These are phyloP conservation scores for Epichloe coenophiala DNA, from an alignment of 2,329 filamentous ascomycete genomes.

Conservation along the genomic window DNA sequence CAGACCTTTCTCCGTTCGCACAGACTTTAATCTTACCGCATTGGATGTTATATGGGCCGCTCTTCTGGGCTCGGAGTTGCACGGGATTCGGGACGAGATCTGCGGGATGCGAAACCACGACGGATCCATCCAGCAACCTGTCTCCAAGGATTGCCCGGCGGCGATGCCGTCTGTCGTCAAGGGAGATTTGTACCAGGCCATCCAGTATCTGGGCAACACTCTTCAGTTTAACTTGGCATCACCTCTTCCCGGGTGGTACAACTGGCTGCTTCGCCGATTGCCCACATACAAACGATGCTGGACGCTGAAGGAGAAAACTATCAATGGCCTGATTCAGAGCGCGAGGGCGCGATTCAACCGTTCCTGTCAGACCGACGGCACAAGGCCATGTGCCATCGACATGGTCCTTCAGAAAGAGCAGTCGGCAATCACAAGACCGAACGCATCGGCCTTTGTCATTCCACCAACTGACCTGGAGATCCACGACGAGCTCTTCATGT, in stretches of 20 bases:
- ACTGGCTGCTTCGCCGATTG: not conserved
- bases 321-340: not conserved
- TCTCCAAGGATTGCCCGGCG: not conserved
- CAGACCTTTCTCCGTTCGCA: conserved; percentile 10
- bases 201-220: not conserved
- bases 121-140: not conserved
- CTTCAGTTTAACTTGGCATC: not conserved
- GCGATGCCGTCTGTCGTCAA: not conserved
- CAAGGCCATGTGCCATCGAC: conserved; percentile 4
- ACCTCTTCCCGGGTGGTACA: not conserved
- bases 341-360: not conserved
- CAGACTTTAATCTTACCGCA: conserved; percentile 17
- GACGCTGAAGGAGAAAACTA: not conserved
- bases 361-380: not conserved
- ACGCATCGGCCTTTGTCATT: not conserved
- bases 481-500: conserved; percentile 11
- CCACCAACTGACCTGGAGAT: conserved; percentile 7
- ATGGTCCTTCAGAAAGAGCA: conserved; percentile 3
- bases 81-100: not conserved
- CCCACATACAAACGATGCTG: not conserved
- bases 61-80: conserved; percentile 13
- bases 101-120: not conserved
- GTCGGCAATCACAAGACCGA: not conserved
- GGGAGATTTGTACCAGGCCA: not conserved
- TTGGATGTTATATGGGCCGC: conserved; percentile 19